Conservation (phyloP, 108 stramenopile genomes). For the Cyclotella choctawhatcheeana region DNA sequence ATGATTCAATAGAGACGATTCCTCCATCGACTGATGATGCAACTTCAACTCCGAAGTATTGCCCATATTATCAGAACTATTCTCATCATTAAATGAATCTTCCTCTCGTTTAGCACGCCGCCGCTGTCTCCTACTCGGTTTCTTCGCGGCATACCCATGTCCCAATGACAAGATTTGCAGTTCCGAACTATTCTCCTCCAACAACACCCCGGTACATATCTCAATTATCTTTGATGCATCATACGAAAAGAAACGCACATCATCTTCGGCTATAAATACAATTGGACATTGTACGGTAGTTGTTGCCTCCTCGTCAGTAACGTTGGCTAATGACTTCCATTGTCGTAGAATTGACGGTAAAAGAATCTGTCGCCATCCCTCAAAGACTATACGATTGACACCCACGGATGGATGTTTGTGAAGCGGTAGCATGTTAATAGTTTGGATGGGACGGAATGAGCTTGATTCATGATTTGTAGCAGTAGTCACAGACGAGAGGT, state of each 20-base stretch:
- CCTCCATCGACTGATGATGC: no score
- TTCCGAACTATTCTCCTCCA: slow-evolving; percentile 22
- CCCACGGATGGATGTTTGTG: slow-evolving; percentile 25
- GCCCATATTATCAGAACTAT: neutral
- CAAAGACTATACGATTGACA: slow-evolving; percentile 31
- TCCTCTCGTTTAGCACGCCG: slow-evolving; percentile 5
- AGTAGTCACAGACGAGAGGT: slow-evolving; percentile 15
- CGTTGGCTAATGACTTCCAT: no score
- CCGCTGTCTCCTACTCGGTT: slow-evolving; percentile 28
- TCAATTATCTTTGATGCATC: slow-evolving; percentile 22
- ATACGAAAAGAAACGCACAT: slow-evolving; percentile 19
- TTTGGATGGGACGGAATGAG: slow-evolving; percentile 20
- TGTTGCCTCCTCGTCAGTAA: neutral
- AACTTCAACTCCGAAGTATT: neutral
- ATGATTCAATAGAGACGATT: slow-evolving; percentile 12
- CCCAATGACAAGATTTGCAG: slow-evolving; percentile 42
- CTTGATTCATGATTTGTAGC: slow-evolving; percentile 1
- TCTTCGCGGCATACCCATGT: slow-evolving; percentile 25
- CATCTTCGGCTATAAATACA: slow-evolving; percentile 38
- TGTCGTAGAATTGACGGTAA: slow-evolving; percentile 11
- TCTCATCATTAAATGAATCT: neutral
- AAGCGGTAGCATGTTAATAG: slow-evolving; percentile 31
- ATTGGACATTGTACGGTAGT: neutral
- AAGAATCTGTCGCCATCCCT: slow-evolving; percentile 41
- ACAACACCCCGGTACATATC: slow-evolving; percentile 19